Evolutionary conservation across 2,329 filamentous ascomycete species (phyloP).

Genomic region (Xylariaceae sp.): DNA sequence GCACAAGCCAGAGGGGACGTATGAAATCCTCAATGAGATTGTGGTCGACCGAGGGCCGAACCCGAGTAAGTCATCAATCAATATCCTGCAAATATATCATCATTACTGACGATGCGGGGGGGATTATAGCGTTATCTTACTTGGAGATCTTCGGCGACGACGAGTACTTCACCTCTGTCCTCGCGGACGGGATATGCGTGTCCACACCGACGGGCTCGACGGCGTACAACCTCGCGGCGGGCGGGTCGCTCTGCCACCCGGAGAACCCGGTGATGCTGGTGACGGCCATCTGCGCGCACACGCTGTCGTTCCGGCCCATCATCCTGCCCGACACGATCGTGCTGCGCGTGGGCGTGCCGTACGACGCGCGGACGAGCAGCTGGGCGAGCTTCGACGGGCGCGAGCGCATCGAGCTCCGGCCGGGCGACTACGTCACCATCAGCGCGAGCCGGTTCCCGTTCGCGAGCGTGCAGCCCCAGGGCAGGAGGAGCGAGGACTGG

Average conservation of each 20-base stretch:
- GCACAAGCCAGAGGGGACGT: conserved; percentile 76
- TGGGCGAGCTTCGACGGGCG: conserved; percentile 99
- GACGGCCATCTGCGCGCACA: conserved; percentile 91
- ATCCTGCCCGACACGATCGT: conserved; percentile 96
- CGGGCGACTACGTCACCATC: conserved; percentile 80
- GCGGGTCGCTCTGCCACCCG: conserved; percentile 90
- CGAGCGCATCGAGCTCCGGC: conserved; percentile 72
- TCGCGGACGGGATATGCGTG: conserved; percentile 89
- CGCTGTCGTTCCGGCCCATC: conserved; percentile 91
- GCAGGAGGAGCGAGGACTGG: conserved; percentile 70
- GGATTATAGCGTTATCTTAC: conserved; percentile 68
- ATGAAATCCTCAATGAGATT: conserved; percentile 93
- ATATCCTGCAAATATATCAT: not conserved
- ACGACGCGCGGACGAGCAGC: conserved; percentile 78
- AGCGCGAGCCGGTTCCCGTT: conserved; percentile 77
- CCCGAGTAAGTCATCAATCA: conserved; percentile 57
- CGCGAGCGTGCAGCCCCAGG: conserved; percentile 66
- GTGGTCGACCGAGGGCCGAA: conserved; percentile 93
- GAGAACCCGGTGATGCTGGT: conserved; percentile 96
- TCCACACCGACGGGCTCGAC: conserved; percentile 93
- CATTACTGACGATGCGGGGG: conserved; percentile 9
- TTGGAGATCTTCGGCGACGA: conserved; percentile 93
- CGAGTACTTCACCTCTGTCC: conserved; percentile 88
- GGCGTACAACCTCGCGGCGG: conserved; percentile 91
- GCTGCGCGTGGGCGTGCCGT: conserved; percentile 87